Base-by-base conservation (phyloP, 495 filamentous ascomycete genomes). In the Aspergillus olivimuriae region DNA sequence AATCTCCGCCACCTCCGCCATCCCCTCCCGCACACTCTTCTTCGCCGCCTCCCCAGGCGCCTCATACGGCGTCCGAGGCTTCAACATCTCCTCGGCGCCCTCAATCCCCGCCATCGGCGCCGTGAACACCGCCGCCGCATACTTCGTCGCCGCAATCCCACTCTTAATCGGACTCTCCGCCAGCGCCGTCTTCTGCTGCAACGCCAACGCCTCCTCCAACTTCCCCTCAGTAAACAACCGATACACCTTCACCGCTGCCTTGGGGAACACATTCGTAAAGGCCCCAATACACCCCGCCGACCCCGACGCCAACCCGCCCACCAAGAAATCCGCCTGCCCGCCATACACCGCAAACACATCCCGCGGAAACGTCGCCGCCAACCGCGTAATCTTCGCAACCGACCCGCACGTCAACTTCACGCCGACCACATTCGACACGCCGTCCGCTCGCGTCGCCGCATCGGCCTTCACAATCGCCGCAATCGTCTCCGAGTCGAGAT, bases 351-450 rank as follows among this genome's bases (percentile, higher is more conserved):
- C 75, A 55, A 88, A 87, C 9, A 71, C 63, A 3, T 72, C 65
- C 0, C 66, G 50, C 0, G 67, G 56, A 44, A 86, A 75, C 12
- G 71, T 69, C 32, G 72, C 77, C 4, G 80, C 61, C 0, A 81
- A 56, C 6, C 77, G 65, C 14, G 75, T 75, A 51, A 80, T 76
- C 50, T 87, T 87, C 23, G 77, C 84, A 23, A 86, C 81, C 32
- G 72, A 77, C 1, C 77, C 83, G 52, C 82, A 86, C 15, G 82
- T 85, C 34, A 88, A 58, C 50, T 87, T 87, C 4, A 82, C 76
- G 28, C 83, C 83, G 2, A 78, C 76, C 22, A 79, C 72, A 35
- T 78, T 79, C 4, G 61, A 62, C 18, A 52, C 68, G 7, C 78
- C 71, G 6, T 63, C 68, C 7, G 63, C 49, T 33, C 78, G 68